Percentiles rank a stretch among this genome's conserved stretches.
Conservation (phyloP, 371 early-diverging fungal species). For the Polyrhizophydium stewartii region DNA sequence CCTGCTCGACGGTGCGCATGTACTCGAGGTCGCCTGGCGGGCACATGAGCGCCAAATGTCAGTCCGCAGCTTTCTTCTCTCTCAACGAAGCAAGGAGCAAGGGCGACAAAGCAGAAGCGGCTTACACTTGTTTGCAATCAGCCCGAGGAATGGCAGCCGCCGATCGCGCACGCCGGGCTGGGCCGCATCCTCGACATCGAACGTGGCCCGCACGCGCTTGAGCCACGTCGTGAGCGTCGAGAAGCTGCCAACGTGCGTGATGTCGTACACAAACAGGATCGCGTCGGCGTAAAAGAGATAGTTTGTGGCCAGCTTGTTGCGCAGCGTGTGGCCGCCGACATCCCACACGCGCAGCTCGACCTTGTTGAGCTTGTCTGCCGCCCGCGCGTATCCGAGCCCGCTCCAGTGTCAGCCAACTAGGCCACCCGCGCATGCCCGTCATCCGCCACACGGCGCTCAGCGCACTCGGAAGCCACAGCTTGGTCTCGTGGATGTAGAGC, state of each 20-base stretch:
- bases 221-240: slow-evolving; percentile 10
- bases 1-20: not conserved
- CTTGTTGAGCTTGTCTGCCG: not conserved
- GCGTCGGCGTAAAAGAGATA: slow-evolving; percentile 15
- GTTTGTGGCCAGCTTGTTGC: slow-evolving; percentile 10
- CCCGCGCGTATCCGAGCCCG: not conserved
- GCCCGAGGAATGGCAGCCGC: slow-evolving; percentile 7
- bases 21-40: not conserved
- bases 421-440: not conserved
- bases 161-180: slow-evolving; percentile 1
- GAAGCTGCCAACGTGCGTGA: slow-evolving; percentile 19
- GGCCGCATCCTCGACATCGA: not conserved
- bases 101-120: no score
- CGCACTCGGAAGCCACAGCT: not conserved
- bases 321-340: slow-evolving; percentile 17
- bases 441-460: not conserved
- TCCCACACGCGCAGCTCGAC: slow-evolving; percentile 20
- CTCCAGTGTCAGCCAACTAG: not conserved
- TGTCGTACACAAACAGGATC: slow-evolving; percentile 20
- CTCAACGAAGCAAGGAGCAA: not conserved
- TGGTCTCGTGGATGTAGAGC: slow-evolving; percentile 12
- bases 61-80: no score
- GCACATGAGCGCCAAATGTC: not conserved
- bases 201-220: slow-evolving; percentile 3
- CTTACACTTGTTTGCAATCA: slow-evolving; percentile 11